Evolutionary conservation across 1,139 yeast genomes (phyloP), one percentile per base, ranked within the genome.

Genomic region (Ashbya aceris): DNA sequence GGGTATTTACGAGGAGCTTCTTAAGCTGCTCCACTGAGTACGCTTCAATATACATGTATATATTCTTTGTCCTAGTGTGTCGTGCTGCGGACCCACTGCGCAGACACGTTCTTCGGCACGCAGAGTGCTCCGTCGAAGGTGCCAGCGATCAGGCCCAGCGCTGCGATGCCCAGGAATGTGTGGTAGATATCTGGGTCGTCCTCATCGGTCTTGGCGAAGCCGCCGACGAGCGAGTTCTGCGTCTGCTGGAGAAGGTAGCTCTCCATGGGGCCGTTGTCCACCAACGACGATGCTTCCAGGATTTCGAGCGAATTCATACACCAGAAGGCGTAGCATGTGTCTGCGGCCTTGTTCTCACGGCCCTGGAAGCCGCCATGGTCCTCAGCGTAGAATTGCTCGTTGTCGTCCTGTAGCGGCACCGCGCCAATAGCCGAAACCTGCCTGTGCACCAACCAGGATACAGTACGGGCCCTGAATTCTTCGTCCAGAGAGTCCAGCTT

Each of bases 241-340:
- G 93, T 80, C 20, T 65, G 59, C 1, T 62, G 50, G n/a, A 83
- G 54, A 20, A 91, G 63, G 54, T 72, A 87, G 3, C 58, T 50
- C 7, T 58, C 53, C 1, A 75, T 72, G 3, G 59, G 56, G 0
- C 57, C 56, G 1, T 52, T 39, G 44, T 79, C 70, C 1, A 75
- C 54, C 12, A 77, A 56, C 0, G 13, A 33, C 33, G 40, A 41
- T 51, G 52, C 3, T 45, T 47, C 2, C 49, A 60, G 29, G 79
- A 60, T 38, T 1, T 59, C 58, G 45, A 87, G 64, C 8, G 86
- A 69, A 1, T 77, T 93, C 8, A 78, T 61, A 39, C 78, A 75
- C 98, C 98, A 91, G 73, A 89, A 91, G 7, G 85, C 76, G 61
- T 91, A 91, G 64, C 98, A 91, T 0, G 96, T 83, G 60, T 91